Conservation (phyloP, 306 rosid species). For the Gillenia trifoliata region DNA sequence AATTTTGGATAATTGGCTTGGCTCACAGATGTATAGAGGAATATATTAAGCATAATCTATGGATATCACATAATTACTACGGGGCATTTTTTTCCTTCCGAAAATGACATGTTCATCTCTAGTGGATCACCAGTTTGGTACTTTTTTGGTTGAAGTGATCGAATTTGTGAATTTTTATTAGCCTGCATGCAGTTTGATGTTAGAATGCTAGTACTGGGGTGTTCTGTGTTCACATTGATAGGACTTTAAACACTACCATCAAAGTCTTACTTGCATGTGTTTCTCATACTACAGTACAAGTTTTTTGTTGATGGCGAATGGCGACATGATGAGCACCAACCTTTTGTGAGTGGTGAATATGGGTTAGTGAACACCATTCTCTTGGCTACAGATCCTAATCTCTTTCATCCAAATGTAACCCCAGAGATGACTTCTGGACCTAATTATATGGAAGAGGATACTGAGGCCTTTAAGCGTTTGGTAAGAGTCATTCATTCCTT, state of each 20-base stretch:
- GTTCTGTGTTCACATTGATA: neutral
- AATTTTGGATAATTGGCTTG: neutral
- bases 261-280: slow-evolving; percentile 17
- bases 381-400: slow-evolving; percentile 66
- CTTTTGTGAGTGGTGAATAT: slow-evolving; percentile 57
- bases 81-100: neutral
- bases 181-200: neutral
- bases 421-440: slow-evolving; percentile 56
- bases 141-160: neutral
- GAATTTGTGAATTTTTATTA: neutral
- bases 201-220: neutral
- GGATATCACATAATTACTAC: neutral
- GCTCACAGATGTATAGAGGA: neutral
- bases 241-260: slow-evolving; percentile 13
- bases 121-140: neutral
- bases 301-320: slow-evolving; percentile 97
- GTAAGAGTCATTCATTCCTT: slow-evolving; percentile 42
- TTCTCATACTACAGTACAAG: slow-evolving; percentile 70
- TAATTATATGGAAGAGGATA: slow-evolving; percentile 88
- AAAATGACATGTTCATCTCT: neutral
- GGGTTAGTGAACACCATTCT: slow-evolving; percentile 83
- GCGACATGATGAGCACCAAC: slow-evolving; percentile 87
- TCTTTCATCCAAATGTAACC: slow-evolving; percentile 40
- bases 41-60: neutral
- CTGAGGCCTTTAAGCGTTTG: slow-evolving; percentile 61